These are phyloP conservation scores for Batrachochytrium dendrobatidis DNA, from an alignment of 371 early-diverging fungal species.

Conservation along the genomic window DNA sequence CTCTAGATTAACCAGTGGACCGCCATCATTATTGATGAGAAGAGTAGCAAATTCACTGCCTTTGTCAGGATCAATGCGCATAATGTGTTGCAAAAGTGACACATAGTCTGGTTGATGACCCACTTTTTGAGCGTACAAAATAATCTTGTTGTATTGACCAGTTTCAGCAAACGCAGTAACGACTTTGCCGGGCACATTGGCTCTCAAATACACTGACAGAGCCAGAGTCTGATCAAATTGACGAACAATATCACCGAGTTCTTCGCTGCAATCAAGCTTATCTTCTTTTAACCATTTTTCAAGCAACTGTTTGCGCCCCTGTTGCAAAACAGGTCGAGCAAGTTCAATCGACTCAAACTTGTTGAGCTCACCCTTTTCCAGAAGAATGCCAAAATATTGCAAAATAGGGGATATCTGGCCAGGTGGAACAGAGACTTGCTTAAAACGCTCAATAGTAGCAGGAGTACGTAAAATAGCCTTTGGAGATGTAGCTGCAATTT, in stretches of 20 bases:
- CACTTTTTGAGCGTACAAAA: conserved; percentile 89
- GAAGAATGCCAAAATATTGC: conserved; percentile 93
- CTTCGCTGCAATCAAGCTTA: conserved; percentile 94
- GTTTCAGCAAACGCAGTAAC: conserved; percentile 94
- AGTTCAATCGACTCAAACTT: conserved; percentile 90
- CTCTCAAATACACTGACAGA: conserved; percentile 89
- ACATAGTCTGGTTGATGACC: conserved; percentile 89
- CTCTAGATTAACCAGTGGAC: conserved; percentile 80
- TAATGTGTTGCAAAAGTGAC: conserved; percentile 78
- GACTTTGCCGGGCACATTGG: conserved; percentile 86
- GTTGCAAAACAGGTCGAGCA: conserved; percentile 83
- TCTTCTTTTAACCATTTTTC: conserved; percentile 99
- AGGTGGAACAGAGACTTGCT: conserved; percentile 60
- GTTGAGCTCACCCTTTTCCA: conserved; percentile 92
- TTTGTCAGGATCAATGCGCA: conserved; percentile 87
- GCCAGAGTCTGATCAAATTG: conserved; percentile 85
- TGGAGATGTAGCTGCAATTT: conserved; percentile 93
- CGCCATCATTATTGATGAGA: conserved; percentile 73
- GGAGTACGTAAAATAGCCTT: conserved; percentile 89
- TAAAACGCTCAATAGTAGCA: conserved; percentile 89
- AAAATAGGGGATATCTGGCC: conserved; percentile 89
- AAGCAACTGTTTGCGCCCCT: conserved; percentile 85
- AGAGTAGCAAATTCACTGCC: conserved; percentile 86
- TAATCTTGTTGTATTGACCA: conserved; percentile 91
- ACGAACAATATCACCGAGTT: conserved; percentile 94